Evolutionary conservation across 768 basidiomycete genomes (phyloP), one percentile per base, ranked within the genome.

Genomic region (Sporobolomyces roseus): DNA sequence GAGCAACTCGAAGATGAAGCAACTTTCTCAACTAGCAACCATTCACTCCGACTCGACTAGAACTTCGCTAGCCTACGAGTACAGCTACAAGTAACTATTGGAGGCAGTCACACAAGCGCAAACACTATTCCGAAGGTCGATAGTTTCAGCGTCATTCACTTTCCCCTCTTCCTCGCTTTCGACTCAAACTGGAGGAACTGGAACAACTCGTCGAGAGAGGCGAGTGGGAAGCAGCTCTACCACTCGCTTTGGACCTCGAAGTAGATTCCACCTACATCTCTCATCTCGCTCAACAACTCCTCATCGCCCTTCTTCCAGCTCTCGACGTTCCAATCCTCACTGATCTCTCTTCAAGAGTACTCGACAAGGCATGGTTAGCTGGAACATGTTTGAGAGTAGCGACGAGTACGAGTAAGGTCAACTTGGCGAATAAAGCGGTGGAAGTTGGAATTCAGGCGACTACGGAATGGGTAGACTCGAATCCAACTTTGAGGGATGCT

Each of bases 391-490:
- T 62, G 33, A 43, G 19, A 10, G 80, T 82, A 30, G 89, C 90
- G 79, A 82, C 87, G 64, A 78, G 87, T 30, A 79, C 87, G n/a
- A 81, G 87, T 68, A 81, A 85, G 76, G 79, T 82, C 27, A 77
- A 77, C 61, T 78, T 85, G 19, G 86, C 90, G 71, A 81, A 81
- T 58, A 80, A 80, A 13, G 80, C 92, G 33, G 81, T 91, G 30
- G 80, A 84, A 43, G 77, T 86, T 32, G 91, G 88, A 13, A 79
- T 91, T 53, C 75, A 83, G 70, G 83, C 88, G 73, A 87, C 87
- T 10, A 76, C 80, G 41, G 66, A 76, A 7, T 35, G 32, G 36
- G 38, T 48, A 29, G 63, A 59, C 12, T 4, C 41, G 14, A 29
- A 33, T 23, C 4, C 43, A 4, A 3, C 3, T 5, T 35, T 60